phyloP scores from a whole-genome alignment of 352 stramenopile species.

The Phytophthora palmivora region DNA sequence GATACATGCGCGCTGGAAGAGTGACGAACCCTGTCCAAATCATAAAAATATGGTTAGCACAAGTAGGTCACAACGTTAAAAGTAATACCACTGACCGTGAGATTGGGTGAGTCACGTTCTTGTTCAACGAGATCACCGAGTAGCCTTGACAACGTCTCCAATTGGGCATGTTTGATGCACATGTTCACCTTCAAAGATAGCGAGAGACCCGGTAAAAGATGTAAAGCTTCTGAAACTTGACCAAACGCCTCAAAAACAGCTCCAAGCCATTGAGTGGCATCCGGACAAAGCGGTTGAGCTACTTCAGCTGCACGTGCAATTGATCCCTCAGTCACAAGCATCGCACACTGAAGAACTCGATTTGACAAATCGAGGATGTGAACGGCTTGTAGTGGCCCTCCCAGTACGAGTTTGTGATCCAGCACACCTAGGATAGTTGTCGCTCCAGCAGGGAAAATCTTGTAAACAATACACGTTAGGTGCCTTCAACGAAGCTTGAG shows the following conservation, averaged over 20 bases:
- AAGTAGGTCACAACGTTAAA: background rate
- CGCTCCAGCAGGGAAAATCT: conserved; percentile 49
- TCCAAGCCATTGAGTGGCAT: conserved; percentile 61
- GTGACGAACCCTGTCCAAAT: conserved; percentile 53
- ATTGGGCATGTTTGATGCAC: conserved; percentile 68
- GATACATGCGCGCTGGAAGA: conserved; percentile 65
- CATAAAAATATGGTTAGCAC: background rate
- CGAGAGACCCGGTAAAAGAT: conserved; percentile 47
- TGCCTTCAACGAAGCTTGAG: background rate
- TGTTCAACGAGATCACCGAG: conserved; percentile 33
- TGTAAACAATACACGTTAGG: conserved; percentile 1
- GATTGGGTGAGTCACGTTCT: conserved; percentile 48
- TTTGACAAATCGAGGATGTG: conserved; percentile 73
- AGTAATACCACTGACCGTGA: conserved; percentile 39
- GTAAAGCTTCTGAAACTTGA: conserved; percentile 47
- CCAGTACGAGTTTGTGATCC: conserved; percentile 63
- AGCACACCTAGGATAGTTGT: conserved; percentile 59
- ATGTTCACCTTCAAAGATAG: conserved; percentile 62
- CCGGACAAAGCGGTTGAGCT: conserved; percentile 43
- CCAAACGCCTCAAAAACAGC: conserved; percentile 77
- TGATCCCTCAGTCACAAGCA: conserved; percentile 64
- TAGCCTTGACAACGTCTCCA: conserved; percentile 47
- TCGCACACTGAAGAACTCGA: conserved; percentile 66
- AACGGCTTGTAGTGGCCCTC: conserved; percentile 48
- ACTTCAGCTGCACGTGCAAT: conserved; percentile 52